Percentiles rank a stretch among this genome's conserved stretches.
Evolutionary conservation across 345 rosid genomes (phyloP).

Genomic region (Gossypium mustelinum): DNA sequence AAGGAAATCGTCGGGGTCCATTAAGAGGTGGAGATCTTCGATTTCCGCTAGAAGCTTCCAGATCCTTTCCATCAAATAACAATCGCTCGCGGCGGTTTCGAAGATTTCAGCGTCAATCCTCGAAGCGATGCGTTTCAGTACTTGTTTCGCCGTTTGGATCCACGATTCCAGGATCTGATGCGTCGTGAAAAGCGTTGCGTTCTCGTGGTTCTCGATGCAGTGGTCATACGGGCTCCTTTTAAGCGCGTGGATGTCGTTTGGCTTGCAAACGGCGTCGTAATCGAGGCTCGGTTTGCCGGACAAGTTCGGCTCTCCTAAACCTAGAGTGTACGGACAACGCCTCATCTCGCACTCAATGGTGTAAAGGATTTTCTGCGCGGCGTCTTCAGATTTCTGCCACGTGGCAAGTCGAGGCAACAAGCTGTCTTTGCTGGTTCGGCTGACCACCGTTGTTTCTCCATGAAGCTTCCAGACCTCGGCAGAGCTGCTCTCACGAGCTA

Average conservation of each 20-base stretch:
- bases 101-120: constrained; percentile 41
- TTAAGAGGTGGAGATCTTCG: constrained; percentile 54
- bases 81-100: constrained; percentile 35
- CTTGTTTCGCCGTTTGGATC: constrained; percentile 21
- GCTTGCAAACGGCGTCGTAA: constrained; percentile 76
- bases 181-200: constrained; percentile 15
- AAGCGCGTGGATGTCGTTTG: constrained; percentile 48
- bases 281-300: constrained; percentile 64
- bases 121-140: constrained; percentile 42
- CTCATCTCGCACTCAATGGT: constrained; percentile 1
- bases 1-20: constrained; percentile 36
- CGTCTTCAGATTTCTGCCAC: neutral
- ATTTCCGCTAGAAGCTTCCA: constrained; percentile 74
- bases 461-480: constrained; percentile 64
- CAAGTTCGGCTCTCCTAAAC: constrained; percentile 48
- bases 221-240: constrained; percentile 51
- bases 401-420: constrained; percentile 50
- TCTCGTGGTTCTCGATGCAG: constrained; percentile 57
- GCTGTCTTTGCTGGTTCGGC: constrained; percentile 61
- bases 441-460: constrained; percentile 37
- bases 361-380: constrained; percentile 3
- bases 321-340: neutral
- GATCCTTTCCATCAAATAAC: constrained; percentile 38
- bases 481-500: constrained; percentile 45
- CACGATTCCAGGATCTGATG: neutral